phyloP scores from a whole-genome alignment of 2,329 filamentous ascomycete genomes.

The Calonectria naviculata region DNA sequence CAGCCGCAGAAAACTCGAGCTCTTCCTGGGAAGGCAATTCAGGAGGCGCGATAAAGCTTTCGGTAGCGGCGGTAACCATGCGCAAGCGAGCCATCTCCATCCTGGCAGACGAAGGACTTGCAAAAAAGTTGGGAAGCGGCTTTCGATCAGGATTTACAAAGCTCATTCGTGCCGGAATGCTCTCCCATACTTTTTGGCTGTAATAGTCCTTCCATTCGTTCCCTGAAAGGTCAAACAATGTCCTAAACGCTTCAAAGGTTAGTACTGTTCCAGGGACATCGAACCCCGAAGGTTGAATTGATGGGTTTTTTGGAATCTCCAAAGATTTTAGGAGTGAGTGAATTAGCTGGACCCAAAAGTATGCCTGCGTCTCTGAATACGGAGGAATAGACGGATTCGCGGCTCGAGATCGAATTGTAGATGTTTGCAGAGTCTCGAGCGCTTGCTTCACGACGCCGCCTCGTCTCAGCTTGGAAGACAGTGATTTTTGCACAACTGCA shows the following conservation, averaged over 20 bases:
- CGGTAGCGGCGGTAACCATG: constrained; percentile 30
- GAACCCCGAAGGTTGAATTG: not conserved
- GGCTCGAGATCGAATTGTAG: constrained; percentile 36
- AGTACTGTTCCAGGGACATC: constrained; percentile 15
- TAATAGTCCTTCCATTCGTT: constrained; percentile 45
- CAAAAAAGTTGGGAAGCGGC: constrained; percentile 40
- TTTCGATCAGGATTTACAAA: constrained; percentile 42
- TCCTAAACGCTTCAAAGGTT: constrained; percentile 34
- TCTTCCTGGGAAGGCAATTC: constrained; percentile 27
- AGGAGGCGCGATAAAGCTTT: constrained; percentile 7
- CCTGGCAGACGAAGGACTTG: constrained; percentile 27
- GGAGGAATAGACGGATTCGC: constrained; percentile 28
- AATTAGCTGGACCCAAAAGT: constrained; percentile 45
- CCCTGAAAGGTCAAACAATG: constrained; percentile 34
- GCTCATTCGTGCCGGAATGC: constrained; percentile 39
- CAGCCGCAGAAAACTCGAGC: constrained; percentile 33
- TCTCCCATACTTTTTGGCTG: constrained; percentile 36
- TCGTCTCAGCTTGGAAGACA: constrained; percentile 29
- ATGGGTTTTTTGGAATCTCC: not conserved
- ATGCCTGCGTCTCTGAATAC: constrained; percentile 47
- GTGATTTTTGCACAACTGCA: constrained; percentile 39
- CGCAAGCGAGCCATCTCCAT: constrained; percentile 26
- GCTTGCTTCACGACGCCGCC: constrained; percentile 43
- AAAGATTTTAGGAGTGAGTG: constrained; percentile 34
- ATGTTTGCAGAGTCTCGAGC: constrained; percentile 34